Conservation (phyloP, 768 basidiomycete genomes). For the Crucibulum laeve region DNA sequence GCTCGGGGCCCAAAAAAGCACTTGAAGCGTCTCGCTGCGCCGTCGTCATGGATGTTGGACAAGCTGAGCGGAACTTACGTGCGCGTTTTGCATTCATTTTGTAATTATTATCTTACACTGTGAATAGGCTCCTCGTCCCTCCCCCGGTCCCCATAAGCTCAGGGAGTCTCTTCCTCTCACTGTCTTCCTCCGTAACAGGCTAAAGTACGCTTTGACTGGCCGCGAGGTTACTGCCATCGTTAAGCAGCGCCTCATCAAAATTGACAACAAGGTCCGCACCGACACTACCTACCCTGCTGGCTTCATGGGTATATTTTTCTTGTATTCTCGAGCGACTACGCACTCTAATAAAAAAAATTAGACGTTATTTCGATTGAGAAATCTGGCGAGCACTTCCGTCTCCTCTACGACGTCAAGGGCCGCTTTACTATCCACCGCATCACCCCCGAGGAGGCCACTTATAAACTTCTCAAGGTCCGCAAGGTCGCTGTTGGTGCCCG, state of each 20-base stretch:
- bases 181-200: conserved; percentile 96
- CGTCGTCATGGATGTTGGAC: conserved; percentile 99
- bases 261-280: conserved; percentile 97
- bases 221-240: conserved; percentile 95
- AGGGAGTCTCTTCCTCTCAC: conserved; percentile 96
- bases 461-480: conserved; percentile 95
- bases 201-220: conserved; percentile 98
- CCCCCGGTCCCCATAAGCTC: conserved; percentile 98
- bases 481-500: conserved; percentile 88
- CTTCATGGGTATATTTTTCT: conserved; percentile 77
- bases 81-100: conserved; percentile 16
- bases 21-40: conserved; percentile 95
- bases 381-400: conserved; percentile 98
- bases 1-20: conserved; percentile 99
- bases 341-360: conserved; percentile 20
- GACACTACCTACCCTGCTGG: conserved; percentile 96
- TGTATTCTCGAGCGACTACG: neutral
- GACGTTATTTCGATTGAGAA: conserved; percentile 98
- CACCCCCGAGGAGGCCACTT: conserved; percentile 93
- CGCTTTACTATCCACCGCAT: conserved; percentile 99
- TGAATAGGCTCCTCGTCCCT: conserved; percentile 86
- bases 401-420: conserved; percentile 98
- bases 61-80: conserved; percentile 96
- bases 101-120: conserved; percentile 8
- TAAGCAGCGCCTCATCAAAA: conserved; percentile 95